Base-by-base conservation (phyloP, 2,329 filamentous ascomycete species). In the Pseudopithomyces chartarum region DNA sequence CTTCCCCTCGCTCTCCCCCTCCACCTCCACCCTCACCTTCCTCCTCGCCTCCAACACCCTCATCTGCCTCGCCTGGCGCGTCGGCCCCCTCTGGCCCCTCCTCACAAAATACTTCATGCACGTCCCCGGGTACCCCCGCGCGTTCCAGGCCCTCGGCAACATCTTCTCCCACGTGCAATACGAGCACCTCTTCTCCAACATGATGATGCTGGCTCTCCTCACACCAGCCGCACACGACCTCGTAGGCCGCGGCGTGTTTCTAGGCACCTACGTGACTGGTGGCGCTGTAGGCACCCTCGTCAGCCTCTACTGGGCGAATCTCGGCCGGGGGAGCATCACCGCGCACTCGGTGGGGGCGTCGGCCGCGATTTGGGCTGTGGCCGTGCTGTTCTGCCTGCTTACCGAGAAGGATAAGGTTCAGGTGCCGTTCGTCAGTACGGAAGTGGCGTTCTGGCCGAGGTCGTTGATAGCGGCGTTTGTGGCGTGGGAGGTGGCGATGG, bases 111-210 rank as follows among this genome's bases (percentile, higher is more conserved):
- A 89, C 77, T 72, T 74, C 61, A 72, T 70, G 65, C 68, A 73
- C 52, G 63, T 69, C 8, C 73, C 71, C 11, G 72, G 85, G 6
- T 86, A 86, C 50, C 89, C 90, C 8, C 82, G 82, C 59, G 82
- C 89, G 3, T 56, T 85, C 19, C 83, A 84, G 60, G 73, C 90
- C 59, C 67, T 94, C 26, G 85, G 85, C 33, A 85, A 85, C 62
- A 78, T 85, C 48, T 90, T 92, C 77, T 90, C 87, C 19, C 91
- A 95, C 77, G 84, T 89, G 52, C 77, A 74, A 2, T 62, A 87
- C 17, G 67, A 74, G 45, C 91, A 95, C 55, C 54, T 76, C 2
- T 19, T 80, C 22, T 70, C 81, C 40, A 94, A 94, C 75, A 87
- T 90, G 84, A 64, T 82, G 8, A 78, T 84, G 39, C 78, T 94